phyloP scores from a whole-genome alignment of 768 basidiomycete genomes.

The Agrocybe pediades region DNA sequence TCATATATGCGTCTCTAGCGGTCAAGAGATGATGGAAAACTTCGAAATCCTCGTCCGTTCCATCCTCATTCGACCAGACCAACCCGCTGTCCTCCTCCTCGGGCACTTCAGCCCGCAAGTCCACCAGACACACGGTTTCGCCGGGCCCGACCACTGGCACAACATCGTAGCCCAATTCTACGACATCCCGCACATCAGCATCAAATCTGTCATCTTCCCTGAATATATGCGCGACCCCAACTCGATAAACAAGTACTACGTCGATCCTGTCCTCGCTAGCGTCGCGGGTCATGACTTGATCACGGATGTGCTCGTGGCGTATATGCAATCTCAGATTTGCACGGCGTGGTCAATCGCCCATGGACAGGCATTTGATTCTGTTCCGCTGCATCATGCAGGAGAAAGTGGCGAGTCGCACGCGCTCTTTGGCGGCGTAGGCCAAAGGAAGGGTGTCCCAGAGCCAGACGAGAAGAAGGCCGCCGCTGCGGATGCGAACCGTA shows the following conservation, averaged over 20 bases:
- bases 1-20: conserved; percentile 46
- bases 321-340: conserved; percentile 90
- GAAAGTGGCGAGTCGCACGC: conserved; percentile 48
- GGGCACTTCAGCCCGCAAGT: conserved; percentile 93
- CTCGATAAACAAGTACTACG: conserved; percentile 69
- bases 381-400: conserved; percentile 41
- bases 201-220: conserved; percentile 81
- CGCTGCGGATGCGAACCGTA: conserved; percentile 27
- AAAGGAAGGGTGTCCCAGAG: conserved; percentile 76
- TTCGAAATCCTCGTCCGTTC: conserved; percentile 94
- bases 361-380: conserved; percentile 65
- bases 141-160: conserved; percentile 90
- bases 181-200: conserved; percentile 91
- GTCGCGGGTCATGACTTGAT: conserved; percentile 81
- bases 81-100: conserved; percentile 91
- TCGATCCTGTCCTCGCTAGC: conserved; percentile 83
- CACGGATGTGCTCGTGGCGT: conserved; percentile 88
- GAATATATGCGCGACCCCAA: conserved; percentile 77
- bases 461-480: conserved; percentile 33
- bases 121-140: conserved; percentile 77
- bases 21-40: conserved; percentile 71
- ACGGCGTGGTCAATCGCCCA: conserved; percentile 77
- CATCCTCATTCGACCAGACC: conserved; percentile 84
- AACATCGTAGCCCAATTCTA: conserved; percentile 94
- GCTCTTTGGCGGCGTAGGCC: conserved; percentile 84